A percentile compares a stretch with the other conserved stretches of the same genome.
Evolutionary conservation across 2,329 filamentous ascomycete species (phyloP).

Genomic region (Penicillium sp.): DNA sequence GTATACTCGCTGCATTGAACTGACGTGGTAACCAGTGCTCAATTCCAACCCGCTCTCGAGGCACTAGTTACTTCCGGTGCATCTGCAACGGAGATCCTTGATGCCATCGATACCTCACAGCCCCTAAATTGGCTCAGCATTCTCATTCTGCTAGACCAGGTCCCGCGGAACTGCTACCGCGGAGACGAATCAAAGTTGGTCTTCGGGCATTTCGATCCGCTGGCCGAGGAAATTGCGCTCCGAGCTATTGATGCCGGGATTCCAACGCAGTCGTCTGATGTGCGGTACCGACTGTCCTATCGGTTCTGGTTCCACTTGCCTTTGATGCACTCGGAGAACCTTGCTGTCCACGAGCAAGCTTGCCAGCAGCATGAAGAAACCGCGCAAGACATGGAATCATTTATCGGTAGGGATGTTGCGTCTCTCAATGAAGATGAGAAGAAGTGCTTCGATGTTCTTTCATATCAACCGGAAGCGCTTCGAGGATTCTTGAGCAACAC

Average conservation of each 20-base stretch:
- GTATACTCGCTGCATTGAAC: background rate
- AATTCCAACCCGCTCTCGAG: constrained; percentile 19
- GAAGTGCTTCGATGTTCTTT: constrained; percentile 11
- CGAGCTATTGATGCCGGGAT: constrained; percentile 35
- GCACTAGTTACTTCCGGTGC: constrained; percentile 12
- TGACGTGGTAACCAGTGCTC: constrained; percentile 4
- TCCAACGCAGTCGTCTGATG: constrained; percentile 21
- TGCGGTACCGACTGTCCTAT: constrained; percentile 35
- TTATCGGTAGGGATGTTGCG: constrained; percentile 9
- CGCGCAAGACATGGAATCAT: constrained; percentile 13
- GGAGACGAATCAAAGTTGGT: constrained; percentile 42
- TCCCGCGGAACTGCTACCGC: constrained; percentile 58
- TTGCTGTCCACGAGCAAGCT: constrained; percentile 18
- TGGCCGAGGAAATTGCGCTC: constrained; percentile 45
- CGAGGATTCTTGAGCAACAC: constrained; percentile 7
- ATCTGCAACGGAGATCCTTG: constrained; percentile 14
- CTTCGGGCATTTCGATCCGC: constrained; percentile 53
- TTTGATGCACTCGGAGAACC: constrained; percentile 50
- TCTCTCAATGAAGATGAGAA: constrained; percentile 14
- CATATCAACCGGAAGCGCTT: constrained; percentile 8
- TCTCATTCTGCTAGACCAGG: constrained; percentile 56
- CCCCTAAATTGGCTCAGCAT: constrained; percentile 42
- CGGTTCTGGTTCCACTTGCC: constrained; percentile 57
- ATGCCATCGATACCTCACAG: constrained; percentile 10
- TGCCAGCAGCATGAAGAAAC: constrained; percentile 14